phyloP scores from a whole-genome alignment of 2,329 filamentous ascomycete genomes.

The Fusarium incarnatum region DNA sequence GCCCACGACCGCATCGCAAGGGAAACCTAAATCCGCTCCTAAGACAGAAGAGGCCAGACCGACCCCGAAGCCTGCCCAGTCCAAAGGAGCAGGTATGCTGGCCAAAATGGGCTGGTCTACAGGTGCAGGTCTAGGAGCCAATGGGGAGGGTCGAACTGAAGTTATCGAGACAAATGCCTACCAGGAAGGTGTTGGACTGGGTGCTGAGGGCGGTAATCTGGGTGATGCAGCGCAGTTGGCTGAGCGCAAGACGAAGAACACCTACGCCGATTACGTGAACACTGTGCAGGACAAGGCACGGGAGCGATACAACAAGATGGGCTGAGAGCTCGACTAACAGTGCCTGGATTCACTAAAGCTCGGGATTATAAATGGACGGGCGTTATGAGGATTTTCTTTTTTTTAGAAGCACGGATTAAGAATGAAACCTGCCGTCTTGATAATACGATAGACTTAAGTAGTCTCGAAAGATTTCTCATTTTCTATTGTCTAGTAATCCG shows the following conservation, averaged over 20 bases:
- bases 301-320: constrained; percentile 71
- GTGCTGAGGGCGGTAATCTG: constrained; percentile 75
- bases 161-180: constrained; percentile 74
- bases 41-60: constrained; percentile 38
- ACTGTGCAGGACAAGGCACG: constrained; percentile 74
- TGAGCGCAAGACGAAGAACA: constrained; percentile 68
- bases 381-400: constrained; percentile 3
- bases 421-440: not conserved
- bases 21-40: constrained; percentile 48
- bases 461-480: not conserved
- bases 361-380: constrained; percentile 14
- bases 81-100: constrained; percentile 74
- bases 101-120: constrained; percentile 79
- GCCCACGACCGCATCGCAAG: constrained; percentile 54
- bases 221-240: constrained; percentile 76
- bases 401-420: not conserved
- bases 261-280: constrained; percentile 71
- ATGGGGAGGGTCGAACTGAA: constrained; percentile 71
- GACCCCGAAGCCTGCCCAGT: constrained; percentile 54
- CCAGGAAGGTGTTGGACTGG: constrained; percentile 75
- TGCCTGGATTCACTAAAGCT: not conserved
- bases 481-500: not conserved
- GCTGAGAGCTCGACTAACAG: constrained; percentile 14
- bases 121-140: constrained; percentile 73
- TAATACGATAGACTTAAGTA: not conserved